A percentile compares a stretch with the other conserved stretches of the same genome.
These are phyloP conservation scores for Neocallimastix lanati DNA, from an alignment of 192 early-diverging fungal genomes.

Conservation along the genomic window DNA sequence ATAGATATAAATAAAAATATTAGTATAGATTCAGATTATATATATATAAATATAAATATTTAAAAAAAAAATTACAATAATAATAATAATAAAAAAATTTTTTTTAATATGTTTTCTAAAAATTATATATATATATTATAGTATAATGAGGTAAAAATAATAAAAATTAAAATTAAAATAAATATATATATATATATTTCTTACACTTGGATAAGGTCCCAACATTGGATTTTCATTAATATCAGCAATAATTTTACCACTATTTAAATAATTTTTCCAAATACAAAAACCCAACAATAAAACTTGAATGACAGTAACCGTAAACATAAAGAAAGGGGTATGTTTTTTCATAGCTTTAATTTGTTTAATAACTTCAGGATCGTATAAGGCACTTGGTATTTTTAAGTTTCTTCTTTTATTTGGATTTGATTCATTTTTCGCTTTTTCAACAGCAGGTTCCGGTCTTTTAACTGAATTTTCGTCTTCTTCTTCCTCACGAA, in stretches of 20 bases:
- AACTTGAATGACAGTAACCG: slow-evolving; percentile 17
- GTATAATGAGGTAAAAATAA: too few relatives aligned
- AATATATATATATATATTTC: too few relatives aligned
- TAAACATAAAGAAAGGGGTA: slow-evolving; percentile 23
- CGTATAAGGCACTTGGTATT: slow-evolving; percentile 13
- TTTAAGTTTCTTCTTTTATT: slow-evolving; percentile 3
- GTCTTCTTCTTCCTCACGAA: background rate
- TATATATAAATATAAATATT: too few relatives aligned
- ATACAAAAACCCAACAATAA: slow-evolving; percentile 5
- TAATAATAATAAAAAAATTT: too few relatives aligned
- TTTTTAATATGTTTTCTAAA: too few relatives aligned
- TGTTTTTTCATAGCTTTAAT: slow-evolving; percentile 16
- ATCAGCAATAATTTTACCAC: background rate
- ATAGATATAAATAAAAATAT: too few relatives aligned
- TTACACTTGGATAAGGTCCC: background rate
- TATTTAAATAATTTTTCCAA: background rate
- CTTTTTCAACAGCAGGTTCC: background rate
- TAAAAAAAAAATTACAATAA: too few relatives aligned
- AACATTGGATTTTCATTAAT: background rate
- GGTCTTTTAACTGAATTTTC: background rate
- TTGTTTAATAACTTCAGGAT: slow-evolving; percentile 19
- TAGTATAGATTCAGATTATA: too few relatives aligned
- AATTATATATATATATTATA: too few relatives aligned
- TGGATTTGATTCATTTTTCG: background rate
- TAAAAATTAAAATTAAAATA: background rate